A percentile compares a stretch with the other conserved stretches of the same genome.
These are phyloP conservation scores for Corchorus capsularis DNA, from an alignment of 345 rosid species.

Conservation along the genomic window DNA sequence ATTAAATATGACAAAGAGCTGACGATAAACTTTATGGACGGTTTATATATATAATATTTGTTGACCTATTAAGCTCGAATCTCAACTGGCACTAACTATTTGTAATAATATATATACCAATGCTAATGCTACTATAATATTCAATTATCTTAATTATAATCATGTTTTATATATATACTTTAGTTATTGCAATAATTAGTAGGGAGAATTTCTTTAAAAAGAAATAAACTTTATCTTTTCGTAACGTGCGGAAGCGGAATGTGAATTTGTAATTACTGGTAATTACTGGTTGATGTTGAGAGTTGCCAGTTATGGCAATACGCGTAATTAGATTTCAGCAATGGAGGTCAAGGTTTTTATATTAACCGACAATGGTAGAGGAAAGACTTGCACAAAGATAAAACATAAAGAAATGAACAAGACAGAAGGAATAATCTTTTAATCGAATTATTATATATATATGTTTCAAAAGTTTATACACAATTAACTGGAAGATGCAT, in stretches of 20 bases:
- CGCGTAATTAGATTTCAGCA: background rate
- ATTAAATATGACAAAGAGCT: slow-evolving; percentile 6
- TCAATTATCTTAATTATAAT: background rate
- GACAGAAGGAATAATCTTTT: slow-evolving; percentile 7
- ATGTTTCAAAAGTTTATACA: background rate
- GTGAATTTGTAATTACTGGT: background rate
- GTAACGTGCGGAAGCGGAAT: background rate
- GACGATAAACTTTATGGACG: slow-evolving; percentile 40
- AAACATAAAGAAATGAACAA: background rate
- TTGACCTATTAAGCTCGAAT: slow-evolving; percentile 8
- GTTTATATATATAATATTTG: slow-evolving; percentile 13
- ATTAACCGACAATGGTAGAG: background rate
- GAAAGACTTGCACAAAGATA: background rate
- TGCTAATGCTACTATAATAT: background rate
- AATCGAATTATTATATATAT: background rate
- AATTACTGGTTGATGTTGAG: background rate
- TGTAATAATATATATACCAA: background rate
- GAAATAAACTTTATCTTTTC: background rate
- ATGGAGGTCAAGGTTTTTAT: background rate
- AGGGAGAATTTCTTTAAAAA: background rate
- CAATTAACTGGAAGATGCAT: background rate
- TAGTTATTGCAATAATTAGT: background rate
- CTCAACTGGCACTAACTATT: slow-evolving; percentile 24
- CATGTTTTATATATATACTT: background rate
- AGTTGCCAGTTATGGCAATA: background rate